Percentiles rank a stretch among this genome's conserved stretches.
Conservation (phyloP, 768 basidiomycete species). For the Porphyrellus cyaneotinctus region DNA sequence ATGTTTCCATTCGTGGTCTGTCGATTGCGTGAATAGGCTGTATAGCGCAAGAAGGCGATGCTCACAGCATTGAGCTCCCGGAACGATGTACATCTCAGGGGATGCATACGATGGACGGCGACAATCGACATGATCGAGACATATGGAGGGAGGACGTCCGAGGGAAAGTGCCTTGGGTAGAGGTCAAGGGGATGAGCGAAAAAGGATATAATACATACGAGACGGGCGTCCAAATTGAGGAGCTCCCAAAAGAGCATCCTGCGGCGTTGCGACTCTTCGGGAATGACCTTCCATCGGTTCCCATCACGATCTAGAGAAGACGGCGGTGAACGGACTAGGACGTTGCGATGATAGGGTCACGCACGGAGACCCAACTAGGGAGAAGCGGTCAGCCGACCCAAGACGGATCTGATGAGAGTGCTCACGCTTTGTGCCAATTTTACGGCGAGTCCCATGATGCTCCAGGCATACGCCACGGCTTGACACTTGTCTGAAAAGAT, state of each 20-base stretch:
- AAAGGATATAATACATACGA: constrained; percentile 43
- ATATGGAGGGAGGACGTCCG: constrained; percentile 68
- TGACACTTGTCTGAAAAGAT: constrained; percentile 73
- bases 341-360: constrained; percentile 24
- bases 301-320: constrained; percentile 58
- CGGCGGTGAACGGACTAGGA: constrained; percentile 22
- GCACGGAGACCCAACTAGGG: constrained; percentile 62
- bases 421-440: constrained; percentile 71
- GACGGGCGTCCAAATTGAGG: constrained; percentile 61
- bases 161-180: constrained; percentile 56
- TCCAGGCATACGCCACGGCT: constrained; percentile 71
- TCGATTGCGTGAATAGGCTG: constrained; percentile 9
- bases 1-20: constrained; percentile 73
- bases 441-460: constrained; percentile 68
- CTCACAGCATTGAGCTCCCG: constrained; percentile 30
- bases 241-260: constrained; percentile 72
- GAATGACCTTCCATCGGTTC: constrained; percentile 59
- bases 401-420: background rate
- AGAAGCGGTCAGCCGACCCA: constrained; percentile 3
- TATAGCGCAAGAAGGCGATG: constrained; percentile 6
- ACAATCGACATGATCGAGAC: constrained; percentile 62
- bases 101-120: constrained; percentile 35
- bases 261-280: constrained; percentile 68
- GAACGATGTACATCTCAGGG: constrained; percentile 29
- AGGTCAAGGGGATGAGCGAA: constrained; percentile 12